These are phyloP conservation scores for Albatrellus ellisii DNA, from an alignment of 768 basidiomycete species.

Conservation along the genomic window DNA sequence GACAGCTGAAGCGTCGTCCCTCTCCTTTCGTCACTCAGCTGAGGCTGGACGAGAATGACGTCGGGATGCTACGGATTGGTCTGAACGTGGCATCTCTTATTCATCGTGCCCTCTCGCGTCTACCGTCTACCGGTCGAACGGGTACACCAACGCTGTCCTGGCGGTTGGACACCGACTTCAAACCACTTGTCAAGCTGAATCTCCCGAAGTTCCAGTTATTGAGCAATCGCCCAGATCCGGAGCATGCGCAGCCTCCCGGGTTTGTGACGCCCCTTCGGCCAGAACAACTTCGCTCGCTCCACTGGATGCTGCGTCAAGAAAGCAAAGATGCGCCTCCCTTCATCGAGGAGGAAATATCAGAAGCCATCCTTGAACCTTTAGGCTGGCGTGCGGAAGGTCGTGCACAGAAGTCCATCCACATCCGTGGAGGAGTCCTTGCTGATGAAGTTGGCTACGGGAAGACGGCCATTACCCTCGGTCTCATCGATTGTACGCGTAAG, in stretches of 20 bases:
- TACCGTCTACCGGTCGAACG: conserved; percentile 40
- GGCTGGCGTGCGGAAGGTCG: conserved; percentile 95
- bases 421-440: conserved; percentile 86
- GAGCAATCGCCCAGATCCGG: conserved; percentile 63
- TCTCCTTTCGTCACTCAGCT: conserved; percentile 80
- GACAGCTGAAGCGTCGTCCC: conserved; percentile 76
- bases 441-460: conserved; percentile 98
- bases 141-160: conserved; percentile 48
- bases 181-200: conserved; percentile 43
- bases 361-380: conserved; percentile 73
- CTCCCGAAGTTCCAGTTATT: conserved; percentile 54
- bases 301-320: conserved; percentile 89
- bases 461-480: conserved; percentile 85
- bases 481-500: conserved; percentile 63
- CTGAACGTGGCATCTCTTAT: conserved; percentile 79
- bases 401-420: conserved; percentile 57
- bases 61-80: conserved; percentile 70
- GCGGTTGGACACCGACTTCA: conserved; percentile 72
- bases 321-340: conserved; percentile 51
- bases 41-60: conserved; percentile 43
- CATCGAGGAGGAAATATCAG: conserved; percentile 88
- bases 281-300: conserved; percentile 82
- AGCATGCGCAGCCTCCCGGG: conserved; percentile 65
- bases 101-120: conserved; percentile 73
- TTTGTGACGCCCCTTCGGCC: conserved; percentile 60